Base-by-base conservation (phyloP, 768 basidiomycete genomes). In the Crepidotus variabilis region DNA sequence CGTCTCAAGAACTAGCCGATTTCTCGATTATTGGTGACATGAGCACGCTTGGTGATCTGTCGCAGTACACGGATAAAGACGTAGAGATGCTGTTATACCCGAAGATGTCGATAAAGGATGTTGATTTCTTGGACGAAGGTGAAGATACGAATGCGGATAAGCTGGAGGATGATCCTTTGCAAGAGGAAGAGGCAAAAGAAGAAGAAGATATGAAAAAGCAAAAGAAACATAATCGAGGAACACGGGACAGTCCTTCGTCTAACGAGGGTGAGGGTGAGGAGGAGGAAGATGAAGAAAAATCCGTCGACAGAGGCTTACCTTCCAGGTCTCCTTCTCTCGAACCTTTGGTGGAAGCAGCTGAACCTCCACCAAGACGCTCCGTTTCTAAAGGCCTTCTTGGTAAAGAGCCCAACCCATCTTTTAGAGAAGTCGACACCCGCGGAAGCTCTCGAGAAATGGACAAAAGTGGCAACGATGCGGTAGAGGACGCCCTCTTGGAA, bases 51-150 rank as follows among this genome's bases (percentile, higher is more conserved):
- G 59, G 60, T 39, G 61, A 67, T 49, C 20, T 65, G 5, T 63
- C 63, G 2, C 48, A 53, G 50, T 63, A 70, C 56, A 63, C 65
- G 59, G 63, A 73, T 59, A 51, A 67, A 21, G 71, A 77, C 54
- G 56, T 77, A 18, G 72, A 75, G 50, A 68, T 64, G 34, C 56
- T 78, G 35, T 70, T 78, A 24, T 71, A 70, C 56, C 75, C 75
- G n/a, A 67, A 60, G 13, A 33, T 65, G 16, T 61, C 69, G 6
- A 50, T 67, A 9, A 65, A 68, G 2, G 69, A 78, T 43, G 69
- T 77, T 16, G 67, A 70, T 8, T 72, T 74, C 11, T 72, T 72
- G 54, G 78, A 76, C 48, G 74, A 70, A 14, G 72, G 74, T 35
- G 72, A 73, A 14, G 72, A 76, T 20, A 8, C 28, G 63, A 60